phyloP scores from a whole-genome alignment of 371 early-diverging fungal genomes.

The Mortierella sp. region DNA sequence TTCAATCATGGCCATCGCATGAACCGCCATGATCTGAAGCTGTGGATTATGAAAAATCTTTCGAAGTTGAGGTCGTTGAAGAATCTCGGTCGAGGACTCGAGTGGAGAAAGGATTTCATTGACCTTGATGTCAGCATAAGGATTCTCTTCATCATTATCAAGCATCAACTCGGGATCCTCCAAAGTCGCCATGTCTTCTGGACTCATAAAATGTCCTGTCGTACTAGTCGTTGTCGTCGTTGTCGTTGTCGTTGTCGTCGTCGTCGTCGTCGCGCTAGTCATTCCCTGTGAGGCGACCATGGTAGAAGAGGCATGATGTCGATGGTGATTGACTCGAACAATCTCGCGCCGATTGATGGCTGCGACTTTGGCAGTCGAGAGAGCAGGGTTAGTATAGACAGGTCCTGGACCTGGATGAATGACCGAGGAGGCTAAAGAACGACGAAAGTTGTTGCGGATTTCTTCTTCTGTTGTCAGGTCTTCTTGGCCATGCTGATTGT shows the following conservation, averaged over 20 bases:
- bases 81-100: slow-evolving; percentile 43
- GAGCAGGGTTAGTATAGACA: too few relatives aligned
- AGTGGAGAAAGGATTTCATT: slow-evolving; percentile 40
- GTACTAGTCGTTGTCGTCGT: slow-evolving; percentile 4
- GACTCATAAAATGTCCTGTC: background rate
- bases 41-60: slow-evolving; percentile 44
- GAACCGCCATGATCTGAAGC: slow-evolving; percentile 52
- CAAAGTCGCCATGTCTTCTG: slow-evolving; percentile 13
- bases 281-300: background rate
- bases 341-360: too few relatives aligned
- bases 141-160: slow-evolving; percentile 36
- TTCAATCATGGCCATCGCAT: slow-evolving; percentile 54
- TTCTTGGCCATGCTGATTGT: background rate
- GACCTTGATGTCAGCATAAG: slow-evolving; percentile 46
- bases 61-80: slow-evolving; percentile 38
- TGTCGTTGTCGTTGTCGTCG: slow-evolving; percentile 1
- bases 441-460: slow-evolving; percentile 30
- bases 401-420: too few relatives aligned
- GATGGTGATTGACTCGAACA: background rate
- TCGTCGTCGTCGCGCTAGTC: background rate
- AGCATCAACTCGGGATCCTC: background rate
- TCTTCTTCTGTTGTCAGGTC: slow-evolving; percentile 22
- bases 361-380: too few relatives aligned
- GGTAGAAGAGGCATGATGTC: background rate
- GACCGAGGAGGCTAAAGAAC: slow-evolving; percentile 6